A percentile compares a stretch with the other conserved stretches of the same genome.
Conservation (phyloP, 2,329 filamentous ascomycete genomes). For the Huntiella abstrusa region DNA sequence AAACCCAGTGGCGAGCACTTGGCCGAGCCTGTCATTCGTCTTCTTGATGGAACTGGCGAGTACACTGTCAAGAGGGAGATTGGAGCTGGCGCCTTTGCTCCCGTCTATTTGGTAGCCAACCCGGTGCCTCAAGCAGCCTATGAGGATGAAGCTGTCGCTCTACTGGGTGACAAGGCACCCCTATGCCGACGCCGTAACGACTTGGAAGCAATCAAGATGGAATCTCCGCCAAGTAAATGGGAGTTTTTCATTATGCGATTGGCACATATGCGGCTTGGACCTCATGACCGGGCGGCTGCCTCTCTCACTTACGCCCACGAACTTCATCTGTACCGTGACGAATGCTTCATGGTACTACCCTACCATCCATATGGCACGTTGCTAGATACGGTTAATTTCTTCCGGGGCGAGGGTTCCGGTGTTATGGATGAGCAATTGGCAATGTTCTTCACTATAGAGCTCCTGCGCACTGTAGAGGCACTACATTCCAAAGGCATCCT, state of each 20-base stretch:
- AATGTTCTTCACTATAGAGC: conserved; percentile 90
- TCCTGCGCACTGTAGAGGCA: conserved; percentile 75
- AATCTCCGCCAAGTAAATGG: conserved; percentile 74
- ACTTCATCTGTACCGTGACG: conserved; percentile 78
- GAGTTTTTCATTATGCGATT: conserved; percentile 92
- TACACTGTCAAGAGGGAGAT: conserved; percentile 75
- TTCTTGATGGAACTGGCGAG: conserved; percentile 42
- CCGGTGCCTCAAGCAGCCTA: conserved; percentile 31
- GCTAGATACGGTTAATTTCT: conserved; percentile 82
- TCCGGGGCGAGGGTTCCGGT: conserved; percentile 49
- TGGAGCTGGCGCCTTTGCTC: conserved; percentile 83
- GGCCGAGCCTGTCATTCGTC: conserved; percentile 42
- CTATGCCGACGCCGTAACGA: conserved; percentile 35
- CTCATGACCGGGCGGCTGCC: conserved; percentile 49
- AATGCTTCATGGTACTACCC: conserved; percentile 76
- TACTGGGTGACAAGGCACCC: conserved; percentile 42
- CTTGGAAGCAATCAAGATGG: conserved; percentile 86
- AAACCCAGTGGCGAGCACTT: conserved; percentile 42
- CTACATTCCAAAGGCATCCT: conserved; percentile 63
- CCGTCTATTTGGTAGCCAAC: conserved; percentile 79
- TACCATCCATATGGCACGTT: conserved; percentile 80
- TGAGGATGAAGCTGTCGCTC: conserved; percentile 23
- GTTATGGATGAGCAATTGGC: conserved; percentile 79
- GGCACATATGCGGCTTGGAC: conserved; percentile 55
- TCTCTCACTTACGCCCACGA: conserved; percentile 74